phyloP scores from a whole-genome alignment of 306 rosid genomes.

The Cotoneaster glaucophyllus region DNA sequence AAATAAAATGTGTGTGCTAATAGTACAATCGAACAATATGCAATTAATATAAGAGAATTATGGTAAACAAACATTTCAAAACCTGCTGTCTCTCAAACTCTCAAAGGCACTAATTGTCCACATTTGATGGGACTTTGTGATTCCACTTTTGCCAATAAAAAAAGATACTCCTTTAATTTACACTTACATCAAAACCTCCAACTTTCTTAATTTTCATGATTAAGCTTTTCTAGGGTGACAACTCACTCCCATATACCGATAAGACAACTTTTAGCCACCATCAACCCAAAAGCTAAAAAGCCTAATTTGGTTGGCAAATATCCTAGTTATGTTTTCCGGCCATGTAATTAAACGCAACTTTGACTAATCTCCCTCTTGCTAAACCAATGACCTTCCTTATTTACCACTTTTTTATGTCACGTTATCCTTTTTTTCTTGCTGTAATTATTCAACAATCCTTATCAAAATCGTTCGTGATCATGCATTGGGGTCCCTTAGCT shows the following conservation, averaged over 20 bases:
- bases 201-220: constrained; percentile 36
- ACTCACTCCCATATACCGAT: constrained; percentile 44
- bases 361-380: constrained; percentile 20
- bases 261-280: constrained; percentile 27
- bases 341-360: constrained; percentile 22
- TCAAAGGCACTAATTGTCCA: constrained; percentile 8
- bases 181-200: constrained; percentile 28
- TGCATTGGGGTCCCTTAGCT: constrained; percentile 25
- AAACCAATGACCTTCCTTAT: constrained; percentile 1
- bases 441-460: constrained; percentile 26
- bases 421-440: constrained; percentile 15
- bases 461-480: constrained; percentile 24
- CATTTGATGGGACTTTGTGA: constrained; percentile 28
- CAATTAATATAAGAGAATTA: no score
- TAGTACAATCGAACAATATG: no score
- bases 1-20: no score
- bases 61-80: neutral
- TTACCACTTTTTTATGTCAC: constrained; percentile 6
- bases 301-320: constrained; percentile 27
- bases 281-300: constrained; percentile 20
- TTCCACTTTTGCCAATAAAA: constrained; percentile 31
- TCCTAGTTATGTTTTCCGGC: constrained; percentile 30
- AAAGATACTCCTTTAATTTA: constrained; percentile 28
- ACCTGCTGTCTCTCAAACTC: neutral
- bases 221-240: constrained; percentile 43